Conservation (phyloP, 139 green algal species). For the Gonium pectorale region DNA sequence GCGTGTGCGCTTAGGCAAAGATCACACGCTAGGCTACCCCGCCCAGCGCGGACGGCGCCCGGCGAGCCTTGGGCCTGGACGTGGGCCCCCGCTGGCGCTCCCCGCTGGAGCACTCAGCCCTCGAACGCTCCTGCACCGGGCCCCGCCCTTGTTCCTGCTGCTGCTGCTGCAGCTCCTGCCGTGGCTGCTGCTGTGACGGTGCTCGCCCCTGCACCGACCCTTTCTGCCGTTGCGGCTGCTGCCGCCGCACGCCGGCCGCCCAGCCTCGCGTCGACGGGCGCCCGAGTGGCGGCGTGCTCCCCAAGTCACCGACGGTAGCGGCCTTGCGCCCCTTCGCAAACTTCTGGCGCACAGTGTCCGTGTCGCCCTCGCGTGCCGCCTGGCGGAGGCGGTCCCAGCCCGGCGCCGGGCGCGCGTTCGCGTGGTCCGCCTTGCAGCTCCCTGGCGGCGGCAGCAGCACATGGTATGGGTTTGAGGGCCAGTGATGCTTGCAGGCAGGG, state of each 20-base stretch:
- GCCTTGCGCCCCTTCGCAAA: not conserved
- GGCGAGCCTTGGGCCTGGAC: too few species aligned
- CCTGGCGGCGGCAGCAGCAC: too few species aligned
- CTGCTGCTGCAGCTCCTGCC: not conserved
- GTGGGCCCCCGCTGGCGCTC: too few species aligned
- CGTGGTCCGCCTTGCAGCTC: conserved; percentile 9
- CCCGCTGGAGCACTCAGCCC: too few species aligned
- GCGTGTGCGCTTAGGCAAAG: too few species aligned
- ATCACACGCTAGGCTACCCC: too few species aligned
- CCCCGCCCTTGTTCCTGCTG: not conserved
- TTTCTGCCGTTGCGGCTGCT: too few species aligned
- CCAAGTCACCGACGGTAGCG: not conserved
- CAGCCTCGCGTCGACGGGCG: not conserved
- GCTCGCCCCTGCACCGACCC: too few species aligned
- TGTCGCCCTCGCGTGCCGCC: not conserved
- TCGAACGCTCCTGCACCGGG: not conserved
- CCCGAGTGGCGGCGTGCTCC: not conserved
- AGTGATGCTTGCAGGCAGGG: too few species aligned
- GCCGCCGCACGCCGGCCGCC: not conserved
- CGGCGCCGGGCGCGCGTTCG: not conserved
- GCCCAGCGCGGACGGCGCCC: too few species aligned
- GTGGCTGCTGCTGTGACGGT: not conserved
- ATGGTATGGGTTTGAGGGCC: too few species aligned
- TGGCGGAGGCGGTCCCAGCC: not conserved
- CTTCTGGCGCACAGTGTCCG: not conserved